Base-by-base conservation (phyloP, 148 eudicot species). In the Cornus suecica region DNA sequence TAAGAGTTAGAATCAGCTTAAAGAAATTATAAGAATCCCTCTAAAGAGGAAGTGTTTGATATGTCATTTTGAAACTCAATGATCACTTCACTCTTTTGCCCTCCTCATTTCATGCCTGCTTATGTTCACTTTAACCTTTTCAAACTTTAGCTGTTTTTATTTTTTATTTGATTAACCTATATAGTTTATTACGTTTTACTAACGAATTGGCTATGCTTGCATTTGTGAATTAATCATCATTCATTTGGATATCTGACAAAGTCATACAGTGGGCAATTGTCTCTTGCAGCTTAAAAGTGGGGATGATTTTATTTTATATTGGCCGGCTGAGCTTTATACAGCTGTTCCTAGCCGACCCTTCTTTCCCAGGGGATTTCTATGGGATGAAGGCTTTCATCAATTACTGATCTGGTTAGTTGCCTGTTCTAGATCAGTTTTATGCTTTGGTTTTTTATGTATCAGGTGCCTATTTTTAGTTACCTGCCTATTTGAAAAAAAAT, bases 341-440 rank as follows among this genome's bases (percentile, higher is more conserved):
- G 98, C 98, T 79, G 98, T 95, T 81, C 99, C 99, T 75, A 91
- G 99, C 83, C 98, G 99, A 25, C 90, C 97, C 65, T 86, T 89
- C 83, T 95, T 95, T 77, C 99, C 99, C 14, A 84, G 99, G 80
- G 99, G 99, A 42, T 95, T 95, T 78, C 72, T 95, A 73, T 95
- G 99, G 99, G 99, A 95, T 86, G 98, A 95, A 85, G 99, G 99
- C 62, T 95, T 95, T 79, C 99, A 95, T 84, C 99, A 95, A 85
- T 85, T 95, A 73, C 75, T 93, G 77, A 87, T 95, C 76, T 90
- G 98, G 99, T 95, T 72, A 71, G 98, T 76, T 48, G 27, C 72
- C 48, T 73, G 73, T 75, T 45, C 25, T 76, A 66, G 67, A 10
- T 78, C 66, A 22, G 24, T 65, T 45, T 30, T 71, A 51, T 65